Evolutionary conservation across 805 yeast species (phyloP).

Genomic region (Candida boleticola): DNA sequence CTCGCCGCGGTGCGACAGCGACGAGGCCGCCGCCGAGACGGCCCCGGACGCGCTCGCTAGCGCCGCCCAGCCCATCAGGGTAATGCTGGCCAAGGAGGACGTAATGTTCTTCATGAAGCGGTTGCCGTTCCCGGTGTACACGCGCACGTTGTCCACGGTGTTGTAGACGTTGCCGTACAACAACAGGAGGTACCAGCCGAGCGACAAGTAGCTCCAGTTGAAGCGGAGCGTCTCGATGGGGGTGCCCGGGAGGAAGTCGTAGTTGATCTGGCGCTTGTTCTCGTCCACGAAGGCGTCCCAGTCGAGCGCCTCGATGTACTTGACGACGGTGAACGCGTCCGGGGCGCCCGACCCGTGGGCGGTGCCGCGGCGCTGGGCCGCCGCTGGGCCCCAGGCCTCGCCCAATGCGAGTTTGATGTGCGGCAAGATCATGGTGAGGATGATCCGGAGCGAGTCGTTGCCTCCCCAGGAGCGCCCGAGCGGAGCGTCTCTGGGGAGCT

Average conservation of each 20-base stretch:
- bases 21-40: constrained; percentile 21
- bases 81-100: constrained; percentile 24
- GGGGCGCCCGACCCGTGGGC: neutral
- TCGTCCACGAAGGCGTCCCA: constrained; percentile 19
- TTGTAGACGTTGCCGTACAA: constrained; percentile 59
- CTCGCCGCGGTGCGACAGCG: constrained; percentile 7
- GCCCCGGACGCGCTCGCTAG: constrained; percentile 6
- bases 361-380: constrained; percentile 1
- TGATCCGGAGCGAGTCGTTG: constrained; percentile 42
- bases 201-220: constrained; percentile 58
- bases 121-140: constrained; percentile 21
- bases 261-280: constrained; percentile 28
- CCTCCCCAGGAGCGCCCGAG: constrained; percentile 58
- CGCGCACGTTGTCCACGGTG: constrained; percentile 18
- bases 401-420: constrained; percentile 26
- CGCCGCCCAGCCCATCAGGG: neutral
- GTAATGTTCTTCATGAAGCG: constrained; percentile 40
- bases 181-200: constrained; percentile 75
- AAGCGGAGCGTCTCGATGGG: constrained; percentile 48
- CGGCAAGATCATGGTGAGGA: constrained; percentile 41
- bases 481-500: constrained; percentile 49
- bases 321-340: constrained; percentile 28
- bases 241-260: constrained; percentile 43
- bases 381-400: constrained; percentile 23
- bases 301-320: constrained; percentile 40